Percentiles rank a stretch among this genome's conserved stretches.
Evolutionary conservation across 345 rosid genomes (phyloP).

Genomic region (Citrus medica): DNA sequence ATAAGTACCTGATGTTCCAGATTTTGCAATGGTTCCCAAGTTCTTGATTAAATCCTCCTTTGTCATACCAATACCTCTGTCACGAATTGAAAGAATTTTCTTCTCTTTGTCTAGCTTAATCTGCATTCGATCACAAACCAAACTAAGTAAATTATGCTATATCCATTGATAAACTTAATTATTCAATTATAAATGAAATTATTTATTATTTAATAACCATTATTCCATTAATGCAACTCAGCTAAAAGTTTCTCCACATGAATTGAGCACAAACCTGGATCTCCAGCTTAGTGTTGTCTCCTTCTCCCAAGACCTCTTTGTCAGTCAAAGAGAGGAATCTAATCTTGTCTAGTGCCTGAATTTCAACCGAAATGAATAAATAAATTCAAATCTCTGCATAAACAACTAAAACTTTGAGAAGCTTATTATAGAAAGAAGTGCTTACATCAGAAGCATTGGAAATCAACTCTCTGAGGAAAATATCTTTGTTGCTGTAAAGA

Average conservation of each 20-base stretch:
- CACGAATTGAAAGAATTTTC: slow-evolving; percentile 81
- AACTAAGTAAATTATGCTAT: not conserved
- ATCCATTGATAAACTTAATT: not conserved
- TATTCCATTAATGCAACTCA: not conserved
- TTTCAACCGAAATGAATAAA: not conserved
- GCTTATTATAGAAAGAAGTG: not conserved
- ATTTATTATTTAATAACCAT: not conserved
- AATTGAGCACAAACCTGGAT: slow-evolving; percentile 60
- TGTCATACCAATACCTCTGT: slow-evolving; percentile 97
- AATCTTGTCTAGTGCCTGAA: slow-evolving; percentile 91
- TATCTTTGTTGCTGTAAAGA: slow-evolving; percentile 96
- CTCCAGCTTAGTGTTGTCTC: slow-evolving; percentile 86
- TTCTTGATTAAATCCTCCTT: slow-evolving; percentile 95
- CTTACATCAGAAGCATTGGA: slow-evolving; percentile 99
- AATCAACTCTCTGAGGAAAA: slow-evolving; percentile 94
- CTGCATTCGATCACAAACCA: slow-evolving; percentile 32
- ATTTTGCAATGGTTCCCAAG: slow-evolving; percentile 97
- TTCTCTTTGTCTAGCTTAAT: slow-evolving; percentile 91
- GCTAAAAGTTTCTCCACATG: not conserved
- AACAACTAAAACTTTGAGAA: not conserved
- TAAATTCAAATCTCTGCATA: slow-evolving; percentile 5
- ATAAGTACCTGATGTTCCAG: slow-evolving; percentile 92
- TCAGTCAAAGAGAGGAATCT: slow-evolving; percentile 94
- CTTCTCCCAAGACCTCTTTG: slow-evolving; percentile 91
- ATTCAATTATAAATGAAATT: not conserved